Base-by-base conservation (phyloP, 2,329 filamentous ascomycete genomes). In the Fusarium goolgardi region DNA sequence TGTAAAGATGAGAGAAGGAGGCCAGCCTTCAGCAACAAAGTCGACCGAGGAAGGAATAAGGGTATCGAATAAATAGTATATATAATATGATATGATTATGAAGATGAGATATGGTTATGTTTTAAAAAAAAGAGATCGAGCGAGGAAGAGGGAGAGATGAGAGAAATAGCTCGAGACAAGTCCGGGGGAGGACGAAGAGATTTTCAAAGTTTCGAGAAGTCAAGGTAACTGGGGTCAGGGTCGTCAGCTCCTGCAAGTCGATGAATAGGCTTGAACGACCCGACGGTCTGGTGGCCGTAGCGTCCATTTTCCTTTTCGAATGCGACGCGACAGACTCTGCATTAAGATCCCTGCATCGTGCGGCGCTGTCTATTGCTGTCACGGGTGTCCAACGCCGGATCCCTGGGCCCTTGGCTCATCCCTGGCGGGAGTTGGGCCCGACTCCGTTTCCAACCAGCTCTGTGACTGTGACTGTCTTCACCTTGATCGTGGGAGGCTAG, bases 211-310 rank as follows among this genome's bases (percentile, higher is more conserved):
- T 69, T 69, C 62, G 56, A 69, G 53, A 64, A 60, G 47, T 15
- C 32, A 51, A 51, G 34, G 47, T 39, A 51, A n/a, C 53, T 55
- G 29, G 50, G 49, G 56, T 65, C 44, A 58, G 56, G 56, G 57
- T 67, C 53, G 62, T 69, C 62, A 70, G 66, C 62, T 69, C 61
- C 62, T 65, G 54, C 62, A 65, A 60, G 59, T 51, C 34, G 50
- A 57, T 57, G 61, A 63, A 63, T 58, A 56, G 61, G 61, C 62
- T 61, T 66, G 62, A 65, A 53, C 65, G 68, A 71, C 70, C 70
- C 65, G 63, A 72, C 63, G 63, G 65, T 73, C 67, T 72, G 70
- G 71, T 73, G 71, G 71, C 60, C 58, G 71, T 72, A 72, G 71
- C 71, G 71, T 67, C 63, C 52, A 66, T 29, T 71, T 71, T 65